Evolutionary conservation across 805 yeast species (phyloP).

Genomic region (Spathaspora sp.): DNA sequence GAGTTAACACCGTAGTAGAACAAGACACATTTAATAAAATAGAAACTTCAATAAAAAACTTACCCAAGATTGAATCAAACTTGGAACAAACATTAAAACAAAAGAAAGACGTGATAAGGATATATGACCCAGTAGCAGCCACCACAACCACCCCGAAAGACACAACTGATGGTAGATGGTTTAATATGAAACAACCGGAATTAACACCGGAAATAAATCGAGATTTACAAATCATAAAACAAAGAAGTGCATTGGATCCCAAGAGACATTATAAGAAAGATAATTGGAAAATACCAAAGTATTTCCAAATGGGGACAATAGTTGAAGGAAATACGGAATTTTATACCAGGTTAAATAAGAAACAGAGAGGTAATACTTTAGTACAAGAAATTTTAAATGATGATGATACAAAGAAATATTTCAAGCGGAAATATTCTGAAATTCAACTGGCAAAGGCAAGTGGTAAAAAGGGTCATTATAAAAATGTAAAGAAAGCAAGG

Average conservation of each 20-base stretch:
- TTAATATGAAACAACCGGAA: conserved; percentile 72
- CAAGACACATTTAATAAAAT: conserved; percentile 24
- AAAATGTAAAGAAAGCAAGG: conserved; percentile 60
- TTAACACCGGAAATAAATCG: conserved; percentile 68
- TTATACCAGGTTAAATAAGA: conserved; percentile 62
- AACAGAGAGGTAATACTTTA: conserved; percentile 71
- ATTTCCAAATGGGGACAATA: conserved; percentile 86
- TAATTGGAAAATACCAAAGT: conserved; percentile 71
- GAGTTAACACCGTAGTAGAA: background rate
- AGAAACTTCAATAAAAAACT: conserved; percentile 28
- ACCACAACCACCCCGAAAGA: conserved; percentile 8
- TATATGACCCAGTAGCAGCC: conserved; percentile 41
- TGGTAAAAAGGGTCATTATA: conserved; percentile 68
- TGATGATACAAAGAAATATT: conserved; percentile 64
- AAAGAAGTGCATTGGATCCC: conserved; percentile 90
- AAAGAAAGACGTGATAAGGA: conserved; percentile 21
- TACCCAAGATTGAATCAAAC: conserved; percentile 38
- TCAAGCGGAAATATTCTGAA: conserved; percentile 78
- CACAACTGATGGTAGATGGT: conserved; percentile 56
- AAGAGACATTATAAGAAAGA: conserved; percentile 92
- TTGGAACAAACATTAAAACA: conserved; percentile 19
- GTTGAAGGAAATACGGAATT: conserved; percentile 79
- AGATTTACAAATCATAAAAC: conserved; percentile 74
- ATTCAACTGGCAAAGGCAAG: conserved; percentile 60
- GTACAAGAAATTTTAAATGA: conserved; percentile 82